Evolutionary conservation across 192 early-diverging fungal genomes (phyloP), one percentile per base, ranked within the genome.

Genomic region (Coemansia sp.): DNA sequence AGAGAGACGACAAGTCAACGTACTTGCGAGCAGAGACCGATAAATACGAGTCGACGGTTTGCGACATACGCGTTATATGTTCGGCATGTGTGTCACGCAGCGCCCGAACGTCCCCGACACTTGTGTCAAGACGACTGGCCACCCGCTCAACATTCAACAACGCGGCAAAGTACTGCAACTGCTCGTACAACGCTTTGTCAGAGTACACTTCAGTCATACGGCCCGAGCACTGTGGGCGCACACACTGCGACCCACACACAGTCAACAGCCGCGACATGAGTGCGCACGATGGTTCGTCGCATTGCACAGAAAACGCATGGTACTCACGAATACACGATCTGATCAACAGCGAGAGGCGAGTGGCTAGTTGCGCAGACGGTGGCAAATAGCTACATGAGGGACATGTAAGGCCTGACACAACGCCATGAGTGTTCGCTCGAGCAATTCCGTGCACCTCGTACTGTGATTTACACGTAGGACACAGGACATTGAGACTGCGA

Each of bases 271-370:
- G 85, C 4, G 94, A 91, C 6, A 72, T 57, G 26, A 86, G 83
- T 3, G 57, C 66, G 65, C 95, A 96, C 4, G 81, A 72, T 5
- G 84, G 70, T 52, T 96, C 92, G 59, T 95, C 92, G 79, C 97
- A 99, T 25, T 86, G 59, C 36, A 88, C 65, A 71, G 78, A 85
- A 17, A 88, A 85, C n/a, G 88, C 65, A 70, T 93, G 89, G 76
- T 92, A 98, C 47, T 74, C 72, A 34, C 83, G 74, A 19, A 98
- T 85, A 38, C 87, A 75, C 0, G 42, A 47, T 38, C 93, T 84
- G 53, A 98, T 92, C 9, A 75, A 76, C 8, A 78, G 20, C 7
- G 76, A 71, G 14, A 96, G 64, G 65, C 93, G 93, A 2, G 87
- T 81, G 5, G 75, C 60, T 7, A 95, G 65, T 1, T 82, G 86